Conservation (phyloP, 2,329 filamentous ascomycete species). For the Waltergamsia citrina region DNA sequence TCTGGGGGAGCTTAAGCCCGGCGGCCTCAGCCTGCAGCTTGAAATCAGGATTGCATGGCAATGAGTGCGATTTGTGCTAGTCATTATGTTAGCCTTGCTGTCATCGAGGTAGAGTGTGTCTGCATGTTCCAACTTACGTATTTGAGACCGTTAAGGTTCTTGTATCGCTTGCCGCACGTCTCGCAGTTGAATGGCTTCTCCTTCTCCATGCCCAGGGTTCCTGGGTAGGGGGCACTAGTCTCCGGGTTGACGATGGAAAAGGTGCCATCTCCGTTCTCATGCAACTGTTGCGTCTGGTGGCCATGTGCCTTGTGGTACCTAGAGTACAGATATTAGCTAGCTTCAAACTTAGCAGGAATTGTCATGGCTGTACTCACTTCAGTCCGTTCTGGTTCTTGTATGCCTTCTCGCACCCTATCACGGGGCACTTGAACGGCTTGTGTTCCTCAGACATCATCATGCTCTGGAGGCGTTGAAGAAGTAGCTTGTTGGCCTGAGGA, state of each 20-base stretch:
- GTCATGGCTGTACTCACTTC: conserved; percentile 56
- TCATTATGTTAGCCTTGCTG: background rate
- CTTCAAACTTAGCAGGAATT: background rate
- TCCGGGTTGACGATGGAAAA: conserved; percentile 98
- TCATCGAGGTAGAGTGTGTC: conserved; percentile 2
- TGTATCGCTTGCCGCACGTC: conserved; percentile 95
- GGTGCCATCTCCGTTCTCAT: conserved; percentile 93
- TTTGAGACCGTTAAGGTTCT: conserved; percentile 97
- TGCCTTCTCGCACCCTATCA: conserved; percentile 97
- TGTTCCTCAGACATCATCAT: conserved; percentile 76
- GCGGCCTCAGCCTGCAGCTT: conserved; percentile 35
- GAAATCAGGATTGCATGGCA: conserved; percentile 80
- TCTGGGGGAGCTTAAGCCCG: conserved; percentile 26
- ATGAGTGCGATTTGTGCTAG: conserved; percentile 71
- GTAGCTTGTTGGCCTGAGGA: conserved; percentile 56
- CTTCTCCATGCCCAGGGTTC: conserved; percentile 98
- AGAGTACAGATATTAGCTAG: conserved; percentile 14
- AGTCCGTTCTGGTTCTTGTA: conserved; percentile 99
- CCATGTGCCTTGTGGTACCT: conserved; percentile 74
- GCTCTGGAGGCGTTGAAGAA: conserved; percentile 48
- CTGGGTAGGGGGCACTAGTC: conserved; percentile 87
- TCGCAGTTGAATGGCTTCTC: conserved; percentile 98
- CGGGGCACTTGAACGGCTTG: conserved; percentile 95
- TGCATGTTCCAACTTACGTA: conserved; percentile 48
- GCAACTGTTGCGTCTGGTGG: conserved; percentile 91